These are phyloP conservation scores for Rickenella mellea DNA, from an alignment of 768 basidiomycete genomes.

Conservation along the genomic window DNA sequence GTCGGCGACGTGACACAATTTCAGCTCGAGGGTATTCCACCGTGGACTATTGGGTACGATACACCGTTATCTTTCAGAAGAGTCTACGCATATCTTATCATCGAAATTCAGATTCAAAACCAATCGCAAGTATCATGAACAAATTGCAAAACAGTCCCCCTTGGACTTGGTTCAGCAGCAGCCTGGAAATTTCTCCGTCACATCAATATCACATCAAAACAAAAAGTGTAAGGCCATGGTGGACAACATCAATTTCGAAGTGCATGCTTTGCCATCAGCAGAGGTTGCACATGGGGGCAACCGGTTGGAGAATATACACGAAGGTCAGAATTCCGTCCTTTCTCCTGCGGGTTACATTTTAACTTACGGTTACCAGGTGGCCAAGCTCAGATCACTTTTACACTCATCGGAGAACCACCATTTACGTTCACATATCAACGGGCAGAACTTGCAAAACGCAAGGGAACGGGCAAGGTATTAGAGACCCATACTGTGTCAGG, in stretches of 20 bases:
- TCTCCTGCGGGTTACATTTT: neutral
- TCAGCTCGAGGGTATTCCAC: constrained; percentile 87
- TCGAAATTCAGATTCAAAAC: constrained; percentile 55
- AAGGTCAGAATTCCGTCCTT: constrained; percentile 43
- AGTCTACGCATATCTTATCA: constrained; percentile 3
- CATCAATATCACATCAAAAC: constrained; percentile 86
- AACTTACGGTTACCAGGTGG: constrained; percentile 42
- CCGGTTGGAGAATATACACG: constrained; percentile 78
- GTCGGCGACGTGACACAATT: constrained; percentile 86
- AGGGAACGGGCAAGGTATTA: constrained; percentile 70
- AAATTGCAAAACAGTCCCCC: constrained; percentile 69
- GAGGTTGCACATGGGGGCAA: constrained; percentile 81
- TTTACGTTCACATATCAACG: constrained; percentile 95
- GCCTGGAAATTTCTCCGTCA: constrained; percentile 76
- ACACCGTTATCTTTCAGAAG: neutral
- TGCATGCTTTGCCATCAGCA: constrained; percentile 83
- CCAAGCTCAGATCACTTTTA: constrained; percentile 90
- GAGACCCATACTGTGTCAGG: constrained; percentile 89
- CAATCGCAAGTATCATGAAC: constrained; percentile 63
- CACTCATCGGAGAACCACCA: constrained; percentile 83
- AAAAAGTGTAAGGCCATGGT: constrained; percentile 84
- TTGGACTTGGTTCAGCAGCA: constrained; percentile 81
- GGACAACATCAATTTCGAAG: constrained; percentile 58
- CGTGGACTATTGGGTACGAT: constrained; percentile 79
- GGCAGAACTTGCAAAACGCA: constrained; percentile 58